Evolutionary conservation across 352 stramenopile genomes (phyloP), one percentile per base, ranked within the genome.

Genomic region (Globisporangium nagaii): DNA sequence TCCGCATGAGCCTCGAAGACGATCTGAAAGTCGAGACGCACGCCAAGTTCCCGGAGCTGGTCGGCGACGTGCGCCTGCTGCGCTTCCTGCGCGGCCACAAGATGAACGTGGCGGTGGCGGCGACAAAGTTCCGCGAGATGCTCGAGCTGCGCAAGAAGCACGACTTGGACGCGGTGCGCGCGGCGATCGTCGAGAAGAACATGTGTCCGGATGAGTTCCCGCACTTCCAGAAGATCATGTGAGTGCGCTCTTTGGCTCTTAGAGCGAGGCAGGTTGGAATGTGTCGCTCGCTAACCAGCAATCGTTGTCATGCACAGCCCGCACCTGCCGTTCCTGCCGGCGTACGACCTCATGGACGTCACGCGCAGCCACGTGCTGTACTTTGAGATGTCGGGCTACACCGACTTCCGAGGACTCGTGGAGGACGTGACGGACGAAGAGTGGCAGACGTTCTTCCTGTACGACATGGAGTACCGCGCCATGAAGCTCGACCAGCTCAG

Each of bases 61-160:
- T 83, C 12, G 74, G 76, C 2, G 72, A 88, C 42, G 65, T 91
- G 22, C 78, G 76, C 2, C 48, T 91, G 25, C 54, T 91, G 27
- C 80, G 80, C 9, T 89, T 91, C 50, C 56, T 91, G 37, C 78
- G 80, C 15, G 78, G 80, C 2, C 60, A 89, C 58, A 91, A 89
- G 60, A 75, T 83, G 70, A 86, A 91, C 36, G 80, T 89, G 28
- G 63, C 71, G 0, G 50, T 79, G 7, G 80, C 76, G 12, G 78
- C 78, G 2, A 78, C 68, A 13, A 79, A 82, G 55, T 91, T 72
- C 36, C 75, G 75, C 2, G 74, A 86, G 48, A 91, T 89, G 72
- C 45, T 91, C 35, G 63, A 59, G 17, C 34, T 86, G 34, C 78
- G 80, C 24, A 59, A 85, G 57, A 84, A 78, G 46, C 56, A 79